Percentiles rank a stretch among this genome's conserved stretches.
Evolutionary conservation across 2,329 filamentous ascomycete species (phyloP).

Genomic region (Canariomyces notabilis): DNA sequence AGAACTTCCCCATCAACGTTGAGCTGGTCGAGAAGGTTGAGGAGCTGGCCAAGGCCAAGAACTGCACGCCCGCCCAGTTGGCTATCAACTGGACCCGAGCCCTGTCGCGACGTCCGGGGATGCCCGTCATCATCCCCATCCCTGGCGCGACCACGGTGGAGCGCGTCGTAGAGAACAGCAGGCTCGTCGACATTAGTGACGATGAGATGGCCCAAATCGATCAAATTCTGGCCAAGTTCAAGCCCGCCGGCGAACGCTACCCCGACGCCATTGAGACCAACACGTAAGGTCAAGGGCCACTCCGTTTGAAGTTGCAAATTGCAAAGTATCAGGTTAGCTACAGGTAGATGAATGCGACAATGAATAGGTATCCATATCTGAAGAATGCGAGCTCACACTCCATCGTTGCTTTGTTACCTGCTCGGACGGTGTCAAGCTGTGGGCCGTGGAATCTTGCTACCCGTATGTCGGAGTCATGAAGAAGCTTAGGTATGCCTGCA

Average conservation of each 20-base stretch:
- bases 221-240: conserved; percentile 47
- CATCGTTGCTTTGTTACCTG: too few relatives aligned
- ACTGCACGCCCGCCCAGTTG: conserved; percentile 55
- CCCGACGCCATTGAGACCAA: too few relatives aligned
- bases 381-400: too few relatives aligned
- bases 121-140: conserved; percentile 58
- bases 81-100: conserved; percentile 61
- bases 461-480: too few relatives aligned
- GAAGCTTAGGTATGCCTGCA: too few relatives aligned
- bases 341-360: too few relatives aligned
- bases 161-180: conserved; percentile 56
- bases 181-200: conserved; percentile 42
- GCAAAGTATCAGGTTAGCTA: too few relatives aligned
- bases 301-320: too few relatives aligned
- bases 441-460: too few relatives aligned
- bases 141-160: conserved; percentile 55
- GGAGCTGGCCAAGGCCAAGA: conserved; percentile 53
- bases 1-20: conserved; percentile 59
- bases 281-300: too few relatives aligned
- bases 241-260: conserved; percentile 45
- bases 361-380: too few relatives aligned
- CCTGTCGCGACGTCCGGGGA: conserved; percentile 43
- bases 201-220: conserved; percentile 46
- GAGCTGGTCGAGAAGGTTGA: conserved; percentile 54
- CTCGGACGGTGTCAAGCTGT: too few relatives aligned